Conservation (phyloP, 116 monocot species). For the Papilionanthe hybrid region DNA sequence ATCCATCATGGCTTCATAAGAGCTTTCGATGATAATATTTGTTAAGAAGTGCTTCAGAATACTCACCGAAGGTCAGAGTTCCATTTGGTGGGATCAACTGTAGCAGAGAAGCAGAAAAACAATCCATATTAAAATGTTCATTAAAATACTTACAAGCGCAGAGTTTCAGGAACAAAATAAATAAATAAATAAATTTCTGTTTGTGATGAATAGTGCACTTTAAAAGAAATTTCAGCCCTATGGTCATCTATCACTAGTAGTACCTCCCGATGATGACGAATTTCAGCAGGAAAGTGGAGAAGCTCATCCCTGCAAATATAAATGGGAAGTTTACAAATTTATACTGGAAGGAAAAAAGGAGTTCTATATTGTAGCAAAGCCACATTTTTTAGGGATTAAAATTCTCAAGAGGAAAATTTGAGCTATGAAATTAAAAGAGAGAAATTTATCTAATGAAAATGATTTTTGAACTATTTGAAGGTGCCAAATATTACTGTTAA, state of each 20-base stretch:
- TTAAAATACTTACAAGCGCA: too few relatives aligned
- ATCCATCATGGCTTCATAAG: background rate
- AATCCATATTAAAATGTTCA: background rate
- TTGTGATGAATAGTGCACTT: too few relatives aligned
- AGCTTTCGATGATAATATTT: slow-evolving; percentile 49
- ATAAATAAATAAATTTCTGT: too few relatives aligned
- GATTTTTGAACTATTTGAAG: background rate
- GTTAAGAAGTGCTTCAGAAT: slow-evolving; percentile 52
- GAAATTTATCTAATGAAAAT: background rate
- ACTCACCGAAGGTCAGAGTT: slow-evolving; percentile 77
- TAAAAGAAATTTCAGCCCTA: background rate
- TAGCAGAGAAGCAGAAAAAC: background rate
- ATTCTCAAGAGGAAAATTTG: background rate
- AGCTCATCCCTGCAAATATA: slow-evolving; percentile 48
- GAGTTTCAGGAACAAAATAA: too few relatives aligned
- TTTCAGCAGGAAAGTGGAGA: slow-evolving; percentile 44
- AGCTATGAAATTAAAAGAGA: background rate
- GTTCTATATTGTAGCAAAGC: background rate
- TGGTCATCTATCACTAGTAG: too few relatives aligned
- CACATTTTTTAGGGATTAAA: background rate
- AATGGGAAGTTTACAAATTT: background rate
- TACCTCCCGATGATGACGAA: slow-evolving; percentile 62
- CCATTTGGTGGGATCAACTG: slow-evolving; percentile 65
- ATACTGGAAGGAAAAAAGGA: background rate
- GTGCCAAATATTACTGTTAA: background rate